Base-by-base conservation (phyloP, 371 early-diverging fungal genomes). In the Mortierella sp. region DNA sequence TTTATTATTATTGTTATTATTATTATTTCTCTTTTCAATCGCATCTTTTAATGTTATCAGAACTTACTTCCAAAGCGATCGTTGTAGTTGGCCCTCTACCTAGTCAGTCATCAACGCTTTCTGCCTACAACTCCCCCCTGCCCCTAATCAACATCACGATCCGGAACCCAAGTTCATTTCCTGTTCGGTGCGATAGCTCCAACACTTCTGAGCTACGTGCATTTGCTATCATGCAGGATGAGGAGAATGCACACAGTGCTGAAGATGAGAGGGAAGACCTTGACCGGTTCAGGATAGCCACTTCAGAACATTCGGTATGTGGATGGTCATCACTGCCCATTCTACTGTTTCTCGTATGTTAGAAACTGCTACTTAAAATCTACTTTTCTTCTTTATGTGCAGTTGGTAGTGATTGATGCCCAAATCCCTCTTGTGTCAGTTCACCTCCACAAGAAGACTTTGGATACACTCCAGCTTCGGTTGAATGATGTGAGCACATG, bases 401-500 rank as follows among this genome's bases (percentile, higher is more conserved):
- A 90, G 90, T 75, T 88, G 3, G 64, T 90, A 56, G 88, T 88
- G 1, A 60, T 92, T 19, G 86, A 91, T 18, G 90, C 93, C 53
- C 86, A 88, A 73, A 80, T 95, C 16, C 94, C 94, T 2, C 71
- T 83, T 37, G 85, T 89, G 4, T 80, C 86, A 11, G 81, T 92
- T 60, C 83, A 84, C 30, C 71, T 94, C 26, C 81, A 85, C 43
- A 92, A 92, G 55, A 29, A 75, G 1, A 68, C 79, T 0, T 91
- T 90, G 82, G 92, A 94, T 71, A 86, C 68, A 7, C 71, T 93
- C 2, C 92, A 92, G 68, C 84, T 90, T 21, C 75, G 94, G 25
- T 82, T 91, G 53, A 94, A 93, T 66, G 93, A 92, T 57, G 70
- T 93, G 26, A 58, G 88, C 46, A 66, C 91, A 30, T 94, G 93